phyloP scores from a whole-genome alignment of 2,329 filamentous ascomycete genomes.

The Cucurbitaria berberidis region DNA sequence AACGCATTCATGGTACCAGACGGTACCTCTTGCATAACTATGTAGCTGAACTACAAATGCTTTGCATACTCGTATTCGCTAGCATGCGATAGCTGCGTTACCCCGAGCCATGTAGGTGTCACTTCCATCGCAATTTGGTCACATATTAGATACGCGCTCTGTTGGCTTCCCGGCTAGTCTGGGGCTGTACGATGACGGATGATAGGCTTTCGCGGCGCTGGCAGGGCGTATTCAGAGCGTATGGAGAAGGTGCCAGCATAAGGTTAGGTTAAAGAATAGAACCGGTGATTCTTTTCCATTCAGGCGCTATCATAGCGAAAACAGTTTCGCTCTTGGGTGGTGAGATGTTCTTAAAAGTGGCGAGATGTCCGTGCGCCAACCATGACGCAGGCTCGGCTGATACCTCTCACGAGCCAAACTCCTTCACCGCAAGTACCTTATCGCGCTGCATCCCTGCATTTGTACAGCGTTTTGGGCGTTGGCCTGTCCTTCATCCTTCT shows the following conservation, averaged over 20 bases:
- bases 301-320: not conserved
- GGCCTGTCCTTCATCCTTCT: not conserved
- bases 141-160: no score
- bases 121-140: no score
- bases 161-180: no score
- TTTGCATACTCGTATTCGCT: no score
- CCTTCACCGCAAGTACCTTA: slow-evolving; percentile 1
- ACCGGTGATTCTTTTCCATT: not conserved
- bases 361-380: not conserved
- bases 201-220: no score
- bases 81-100: no score
- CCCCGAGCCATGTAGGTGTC: no score
- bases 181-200: no score
- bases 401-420: slow-evolving; percentile 6
- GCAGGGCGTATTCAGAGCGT: no score
- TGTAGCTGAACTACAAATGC: no score
- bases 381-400: not conserved
- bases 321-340: not conserved
- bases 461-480: not conserved
- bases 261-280: not conserved
- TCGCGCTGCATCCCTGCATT: not conserved
- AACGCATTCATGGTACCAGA: no score
- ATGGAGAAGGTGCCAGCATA: not conserved
- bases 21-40: no score
- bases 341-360: not conserved